These are phyloP conservation scores for Saccharomyces hybrid DNA, from an alignment of 1,139 yeast genomes.

Conservation along the genomic window DNA sequence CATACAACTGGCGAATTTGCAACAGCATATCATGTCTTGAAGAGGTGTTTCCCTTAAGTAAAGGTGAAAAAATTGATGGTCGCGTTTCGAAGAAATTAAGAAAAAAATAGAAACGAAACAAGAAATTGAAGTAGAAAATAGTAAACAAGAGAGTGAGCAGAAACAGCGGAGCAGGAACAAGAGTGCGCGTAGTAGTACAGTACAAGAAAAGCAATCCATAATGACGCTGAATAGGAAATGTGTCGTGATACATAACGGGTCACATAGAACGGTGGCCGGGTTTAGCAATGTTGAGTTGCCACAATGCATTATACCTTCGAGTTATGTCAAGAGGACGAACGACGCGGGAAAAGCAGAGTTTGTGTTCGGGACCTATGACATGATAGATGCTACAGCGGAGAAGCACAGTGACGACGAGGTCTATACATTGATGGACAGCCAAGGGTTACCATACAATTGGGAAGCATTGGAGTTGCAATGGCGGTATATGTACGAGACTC, in stretches of 20 bases:
- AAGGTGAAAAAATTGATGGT: background rate
- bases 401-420: slow-evolving; percentile 40
- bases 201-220: background rate
- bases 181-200: background rate
- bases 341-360: slow-evolving; percentile 30
- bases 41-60: too few relatives aligned
- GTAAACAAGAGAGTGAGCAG: background rate
- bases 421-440: slow-evolving; percentile 49
- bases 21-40: background rate
- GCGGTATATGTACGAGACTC: slow-evolving; percentile 45
- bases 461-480: slow-evolving; percentile 53
- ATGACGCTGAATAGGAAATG: slow-evolving; percentile 18
- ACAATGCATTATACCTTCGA: slow-evolving; percentile 47
- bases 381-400: slow-evolving; percentile 37
- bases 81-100: background rate
- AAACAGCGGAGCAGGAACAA: background rate
- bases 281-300: slow-evolving; percentile 62
- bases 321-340: slow-evolving; percentile 37
- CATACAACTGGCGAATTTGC: too few relatives aligned
- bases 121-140: background rate
- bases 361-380: slow-evolving; percentile 40
- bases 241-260: slow-evolving; percentile 63
- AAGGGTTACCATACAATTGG: slow-evolving; percentile 61
- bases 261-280: slow-evolving; percentile 61
- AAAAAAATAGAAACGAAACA: background rate